Conservation (phyloP, 2,329 filamentous ascomycete genomes). For the Clarireedia hainanense region DNA sequence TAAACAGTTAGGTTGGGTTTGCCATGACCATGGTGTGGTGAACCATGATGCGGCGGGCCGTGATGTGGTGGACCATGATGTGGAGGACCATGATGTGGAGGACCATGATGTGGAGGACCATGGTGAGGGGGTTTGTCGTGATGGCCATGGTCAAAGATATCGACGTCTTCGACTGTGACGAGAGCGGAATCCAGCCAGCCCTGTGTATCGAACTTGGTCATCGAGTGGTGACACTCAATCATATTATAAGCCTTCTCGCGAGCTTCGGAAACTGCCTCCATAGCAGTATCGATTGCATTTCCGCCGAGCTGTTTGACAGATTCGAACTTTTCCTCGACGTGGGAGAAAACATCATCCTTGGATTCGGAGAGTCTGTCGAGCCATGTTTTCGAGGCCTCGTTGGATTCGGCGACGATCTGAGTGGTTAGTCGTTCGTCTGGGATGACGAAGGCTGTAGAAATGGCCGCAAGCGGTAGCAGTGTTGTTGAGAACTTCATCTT, state of each 20-base stretch:
- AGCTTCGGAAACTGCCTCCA: conserved; percentile 19
- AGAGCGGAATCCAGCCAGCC: conserved; percentile 30
- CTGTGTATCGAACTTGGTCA: conserved; percentile 27
- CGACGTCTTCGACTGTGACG: conserved; percentile 29
- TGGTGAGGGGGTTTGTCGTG: conserved; percentile 26
- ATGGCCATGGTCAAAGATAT: conserved; percentile 15
- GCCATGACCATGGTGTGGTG: conserved; percentile 25
- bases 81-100: conserved; percentile 25
- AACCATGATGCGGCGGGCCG: conserved; percentile 22
- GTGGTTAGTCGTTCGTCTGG: conserved; percentile 41
- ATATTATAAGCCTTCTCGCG: conserved; percentile 16
- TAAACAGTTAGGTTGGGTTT: conserved; percentile 67
- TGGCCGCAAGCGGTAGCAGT: conserved; percentile 41
- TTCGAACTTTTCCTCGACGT: conserved; percentile 23
- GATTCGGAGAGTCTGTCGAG: conserved; percentile 30
- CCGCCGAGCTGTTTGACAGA: conserved; percentile 19
- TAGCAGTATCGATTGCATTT: conserved; percentile 28
- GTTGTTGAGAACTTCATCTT: conserved; percentile 33
- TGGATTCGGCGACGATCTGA: conserved; percentile 33
- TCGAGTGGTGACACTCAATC: conserved; percentile 26
- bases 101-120: conserved; percentile 21
- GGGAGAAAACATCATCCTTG: conserved; percentile 24
- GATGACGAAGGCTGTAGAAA: conserved; percentile 44
- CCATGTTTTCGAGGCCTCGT: conserved; percentile 25
- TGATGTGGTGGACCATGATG: conserved; percentile 24